phyloP scores from a whole-genome alignment of 768 basidiomycete species.

The Mrakia blollopis region DNA sequence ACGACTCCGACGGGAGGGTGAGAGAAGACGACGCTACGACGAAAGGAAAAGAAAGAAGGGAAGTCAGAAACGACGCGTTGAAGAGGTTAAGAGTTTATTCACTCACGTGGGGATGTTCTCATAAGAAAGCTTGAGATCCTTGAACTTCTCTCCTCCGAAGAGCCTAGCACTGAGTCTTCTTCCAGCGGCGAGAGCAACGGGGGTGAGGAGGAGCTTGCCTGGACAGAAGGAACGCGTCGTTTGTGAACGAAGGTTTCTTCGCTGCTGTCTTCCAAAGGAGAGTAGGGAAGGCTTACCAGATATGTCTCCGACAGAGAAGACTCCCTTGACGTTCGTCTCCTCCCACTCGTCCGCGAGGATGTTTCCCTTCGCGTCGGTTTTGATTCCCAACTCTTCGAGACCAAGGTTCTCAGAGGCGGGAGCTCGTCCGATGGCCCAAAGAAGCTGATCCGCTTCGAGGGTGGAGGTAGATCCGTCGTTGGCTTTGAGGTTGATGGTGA shows the following conservation, averaged over 20 bases:
- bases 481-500: neutral
- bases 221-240: neutral
- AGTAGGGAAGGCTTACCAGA: neutral
- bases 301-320: slow-evolving; percentile 13
- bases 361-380: neutral
- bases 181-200: slow-evolving; percentile 22
- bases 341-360: slow-evolving; percentile 15
- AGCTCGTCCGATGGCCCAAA: slow-evolving; percentile 15
- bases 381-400: slow-evolving; percentile 6
- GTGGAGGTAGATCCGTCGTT: neutral
- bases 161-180: slow-evolving; percentile 48
- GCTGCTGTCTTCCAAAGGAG: neutral
- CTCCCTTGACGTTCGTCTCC: slow-evolving; percentile 18
- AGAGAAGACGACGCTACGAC: slow-evolving; percentile 5
- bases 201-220: slow-evolving; percentile 24
- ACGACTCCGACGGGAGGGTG: slow-evolving; percentile 95
- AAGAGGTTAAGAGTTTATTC: neutral
- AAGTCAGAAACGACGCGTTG: neutral
- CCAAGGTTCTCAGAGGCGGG: slow-evolving; percentile 4
- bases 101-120: slow-evolving; percentile 90
- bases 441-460: slow-evolving; percentile 13
- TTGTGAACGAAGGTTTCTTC: neutral
- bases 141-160: slow-evolving; percentile 80
- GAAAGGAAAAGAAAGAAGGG: neutral
- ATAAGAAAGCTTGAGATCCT: slow-evolving; percentile 76